Base-by-base conservation (phyloP, 2,329 filamentous ascomycete species). In the Colletotrichum spinosum region DNA sequence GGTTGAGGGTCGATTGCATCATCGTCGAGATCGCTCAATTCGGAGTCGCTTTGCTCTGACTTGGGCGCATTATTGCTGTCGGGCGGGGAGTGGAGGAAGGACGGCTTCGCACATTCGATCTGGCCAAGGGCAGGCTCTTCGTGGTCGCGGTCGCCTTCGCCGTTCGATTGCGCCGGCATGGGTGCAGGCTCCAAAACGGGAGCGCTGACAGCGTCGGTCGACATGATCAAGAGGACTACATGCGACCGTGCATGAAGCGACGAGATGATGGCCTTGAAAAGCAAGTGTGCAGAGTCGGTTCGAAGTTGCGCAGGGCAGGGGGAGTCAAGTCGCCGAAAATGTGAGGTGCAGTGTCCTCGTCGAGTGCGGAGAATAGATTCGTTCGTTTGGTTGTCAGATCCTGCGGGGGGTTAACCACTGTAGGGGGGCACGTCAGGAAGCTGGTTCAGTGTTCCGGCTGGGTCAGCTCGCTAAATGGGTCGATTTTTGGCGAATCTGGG, bases 11-110 rank as follows among this genome's bases (percentile, higher is more conserved):
- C 65, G 15, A 81, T 77, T 49, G 79, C 80, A 69, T 86, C 81
- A 53, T 86, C 85, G 68, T 90, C 88, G 56, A 90, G 81, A 58
- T 90, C 88, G 78, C 88, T 90, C 38, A 91, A 80, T 74, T 91
- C 88, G 56, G 88, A 90, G 71, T 90, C 86, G 74, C 84, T 88
- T 55, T 78, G 82, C 71, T 89, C 86, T 67, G 86, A 82, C 72
- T 87, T 88, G 72, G 81, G 78, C 60, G 84, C 82, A 74, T 84
- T 84, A 77, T 89, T 89, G 74, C 85, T 89, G 71, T 90, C 87
- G 55, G 88, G 88, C 46, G 88, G 88, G 69, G 88, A 90, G 73
- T 89, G 84, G 60, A 90, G 77, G 70, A 86, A 86, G 65, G 76
- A 79, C 37, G 80, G 77, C 68, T 83, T 80, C 54, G 78, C 74